Percentiles rank a stretch among this genome's conserved stretches.
These are phyloP conservation scores for Fusarium lyarnte DNA, from an alignment of 2,329 filamentous ascomycete genomes.

Conservation along the genomic window DNA sequence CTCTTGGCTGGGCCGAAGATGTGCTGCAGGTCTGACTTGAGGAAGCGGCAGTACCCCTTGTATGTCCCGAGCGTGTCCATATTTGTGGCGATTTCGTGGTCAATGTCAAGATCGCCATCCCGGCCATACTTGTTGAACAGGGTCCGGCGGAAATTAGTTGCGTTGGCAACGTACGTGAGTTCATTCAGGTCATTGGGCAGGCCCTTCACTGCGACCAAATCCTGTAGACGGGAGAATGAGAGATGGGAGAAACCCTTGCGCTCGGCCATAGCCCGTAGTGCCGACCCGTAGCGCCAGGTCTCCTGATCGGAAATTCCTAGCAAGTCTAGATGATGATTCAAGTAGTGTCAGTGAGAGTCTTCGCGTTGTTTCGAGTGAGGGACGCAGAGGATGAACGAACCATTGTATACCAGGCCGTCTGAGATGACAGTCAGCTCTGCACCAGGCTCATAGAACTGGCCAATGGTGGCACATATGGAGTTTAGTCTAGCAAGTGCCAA, in stretches of 20 bases:
- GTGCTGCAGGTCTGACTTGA: constrained; percentile 44
- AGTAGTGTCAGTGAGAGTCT: not conserved
- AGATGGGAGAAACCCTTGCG: constrained; percentile 54
- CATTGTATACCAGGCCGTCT: constrained; percentile 64
- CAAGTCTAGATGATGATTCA: constrained; percentile 35
- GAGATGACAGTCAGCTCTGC: constrained; percentile 57
- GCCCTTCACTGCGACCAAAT: constrained; percentile 48
- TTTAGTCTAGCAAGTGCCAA: constrained; percentile 42
- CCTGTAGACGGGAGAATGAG: constrained; percentile 56
- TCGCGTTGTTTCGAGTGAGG: not conserved
- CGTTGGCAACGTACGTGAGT: constrained; percentile 50
- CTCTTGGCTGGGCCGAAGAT: constrained; percentile 38
- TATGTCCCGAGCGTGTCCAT: constrained; percentile 45
- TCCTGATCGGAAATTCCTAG: constrained; percentile 57
- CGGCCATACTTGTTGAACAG: constrained; percentile 40
- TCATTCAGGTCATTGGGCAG: constrained; percentile 53
- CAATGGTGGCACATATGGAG: constrained; percentile 41
- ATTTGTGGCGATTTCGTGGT: constrained; percentile 43
- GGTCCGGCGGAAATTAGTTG: constrained; percentile 43
- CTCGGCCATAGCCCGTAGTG: constrained; percentile 51
- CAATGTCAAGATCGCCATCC: constrained; percentile 39
- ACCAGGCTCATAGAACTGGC: constrained; percentile 41
- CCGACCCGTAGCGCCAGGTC: constrained; percentile 60
- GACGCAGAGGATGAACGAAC: constrained; percentile 31
- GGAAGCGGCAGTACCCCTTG: constrained; percentile 43